A percentile compares a stretch with the other conserved stretches of the same genome.
Evolutionary conservation across 345 rosid species (phyloP).

Genomic region (Brassica rapa): DNA sequence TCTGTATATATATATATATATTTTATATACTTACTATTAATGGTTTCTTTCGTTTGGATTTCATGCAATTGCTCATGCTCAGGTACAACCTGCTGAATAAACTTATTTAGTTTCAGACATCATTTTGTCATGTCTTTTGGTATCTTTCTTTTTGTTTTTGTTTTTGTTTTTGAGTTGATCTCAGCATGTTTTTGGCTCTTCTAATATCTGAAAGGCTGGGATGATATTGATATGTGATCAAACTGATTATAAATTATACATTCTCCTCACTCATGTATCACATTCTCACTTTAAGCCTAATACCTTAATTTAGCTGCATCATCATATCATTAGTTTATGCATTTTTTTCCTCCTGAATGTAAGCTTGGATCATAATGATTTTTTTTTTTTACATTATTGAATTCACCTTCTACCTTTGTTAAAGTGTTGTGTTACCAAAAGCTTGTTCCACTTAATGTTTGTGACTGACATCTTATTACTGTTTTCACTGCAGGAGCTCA

Average conservation of each 20-base stretch:
- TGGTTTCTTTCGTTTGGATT: background rate
- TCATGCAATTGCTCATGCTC: conserved; percentile 4
- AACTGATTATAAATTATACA: background rate
- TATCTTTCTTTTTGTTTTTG: conserved; percentile 33
- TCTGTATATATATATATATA: background rate
- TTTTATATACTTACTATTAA: background rate
- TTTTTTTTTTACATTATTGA: background rate
- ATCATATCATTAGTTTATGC: conserved; percentile 27
- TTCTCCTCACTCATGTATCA: conserved; percentile 10
- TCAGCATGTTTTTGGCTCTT: conserved; percentile 33
- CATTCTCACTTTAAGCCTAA: conserved; percentile 7
- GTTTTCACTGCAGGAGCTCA: conserved; percentile 30
- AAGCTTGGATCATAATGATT: conserved; percentile 12
- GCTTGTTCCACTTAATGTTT: conserved; percentile 1
- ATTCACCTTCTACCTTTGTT: background rate
- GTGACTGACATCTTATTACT: conserved; percentile 4
- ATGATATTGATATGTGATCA: conserved; percentile 15
- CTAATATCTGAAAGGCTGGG: conserved; percentile 32
- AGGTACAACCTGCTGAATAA: conserved; percentile 26
- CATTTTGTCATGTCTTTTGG: conserved; percentile 37
- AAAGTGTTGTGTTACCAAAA: background rate
- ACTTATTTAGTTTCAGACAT: conserved; percentile 30
- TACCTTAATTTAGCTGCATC: conserved; percentile 11
- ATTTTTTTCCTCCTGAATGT: conserved; percentile 24
- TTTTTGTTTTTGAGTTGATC: conserved; percentile 21